Conservation (phyloP, 2,329 filamentous ascomycete species). For the Helotiales sp. region DNA sequence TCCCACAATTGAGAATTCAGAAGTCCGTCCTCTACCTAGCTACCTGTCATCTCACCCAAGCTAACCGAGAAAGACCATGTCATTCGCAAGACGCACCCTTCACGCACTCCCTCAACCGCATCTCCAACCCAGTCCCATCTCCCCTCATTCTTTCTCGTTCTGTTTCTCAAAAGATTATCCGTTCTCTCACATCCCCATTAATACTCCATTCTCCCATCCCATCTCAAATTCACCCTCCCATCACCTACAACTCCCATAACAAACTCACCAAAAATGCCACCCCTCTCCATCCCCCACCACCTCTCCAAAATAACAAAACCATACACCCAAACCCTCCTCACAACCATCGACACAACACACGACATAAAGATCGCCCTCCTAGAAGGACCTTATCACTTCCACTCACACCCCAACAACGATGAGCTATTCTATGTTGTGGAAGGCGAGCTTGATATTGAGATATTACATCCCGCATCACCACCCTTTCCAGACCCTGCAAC, state of each 20-base stretch:
- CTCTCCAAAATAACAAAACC: slow-evolving; percentile 33
- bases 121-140: too few relatives aligned
- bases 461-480: slow-evolving; percentile 17
- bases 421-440: slow-evolving; percentile 43
- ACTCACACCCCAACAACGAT: slow-evolving; percentile 42
- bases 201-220: too few relatives aligned
- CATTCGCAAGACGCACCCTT: background rate
- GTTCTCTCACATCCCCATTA: too few relatives aligned
- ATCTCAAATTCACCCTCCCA: too few relatives aligned
- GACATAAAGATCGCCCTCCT: slow-evolving; percentile 44
- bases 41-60: too few relatives aligned
- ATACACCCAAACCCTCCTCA: slow-evolving; percentile 37
- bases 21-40: too few relatives aligned
- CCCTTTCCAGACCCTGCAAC: too few relatives aligned
- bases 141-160: too few relatives aligned
- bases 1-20: too few relatives aligned
- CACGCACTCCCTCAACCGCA: background rate
- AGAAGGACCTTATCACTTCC: slow-evolving; percentile 42
- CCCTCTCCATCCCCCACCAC: slow-evolving; percentile 28
- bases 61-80: too few relatives aligned
- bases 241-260: too few relatives aligned
- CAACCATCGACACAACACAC: slow-evolving; percentile 37
- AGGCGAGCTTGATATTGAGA: slow-evolving; percentile 38
- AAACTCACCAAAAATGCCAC: background rate
- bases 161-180: too few relatives aligned